Base-by-base conservation (phyloP, 2,329 filamentous ascomycete species). In the Boeremia exigua region DNA sequence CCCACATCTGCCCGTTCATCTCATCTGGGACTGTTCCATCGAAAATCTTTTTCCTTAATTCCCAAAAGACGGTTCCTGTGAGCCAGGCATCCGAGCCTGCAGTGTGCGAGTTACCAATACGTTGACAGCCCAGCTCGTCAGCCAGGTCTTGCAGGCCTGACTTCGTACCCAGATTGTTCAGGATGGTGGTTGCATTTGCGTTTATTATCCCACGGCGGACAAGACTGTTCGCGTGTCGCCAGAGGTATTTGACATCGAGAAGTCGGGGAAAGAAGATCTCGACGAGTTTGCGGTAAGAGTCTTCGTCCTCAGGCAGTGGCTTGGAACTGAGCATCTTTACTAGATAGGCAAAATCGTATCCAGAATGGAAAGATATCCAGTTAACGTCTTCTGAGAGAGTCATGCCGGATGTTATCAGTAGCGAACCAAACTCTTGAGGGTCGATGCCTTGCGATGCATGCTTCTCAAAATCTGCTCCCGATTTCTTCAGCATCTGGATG, bases 281-380 rank as follows among this genome's bases (percentile, higher is more conserved):
- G 77, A 98, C 91, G 43, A 94, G 85, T 68, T 88, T 86, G 72
- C 96, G 90, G 75, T 98, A 99, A 61, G 95, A 88, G 45, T 88
- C 84, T 74, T 98, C 95, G 65, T 96, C 92, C 65, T 92, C 90
- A 0, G 95, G 95, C 7, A 99, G 82, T 39, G 89, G 86, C 63
- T 88, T 85, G 77, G 90, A 90, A 54, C 91, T 88, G 74, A 99
- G 88, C 54, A 97, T 87, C 79, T 99, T 99, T 71, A 96, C 93
- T 42, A 99, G 82, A 71, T 98, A 98, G 44, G 93, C 95, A 77
- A 99, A 98, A 79, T 99, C 95, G 77, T 99, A 99, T 58, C 94
- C 95, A 27, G 92, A 95, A 75, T 99, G 95, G 78, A 98, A 98
- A 4, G 92, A 96, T 61, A 99, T 91, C 95, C 95, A 99, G 74